phyloP scores from a whole-genome alignment of 257 asterid genomes.

The Craterostigma plantagineum region DNA sequence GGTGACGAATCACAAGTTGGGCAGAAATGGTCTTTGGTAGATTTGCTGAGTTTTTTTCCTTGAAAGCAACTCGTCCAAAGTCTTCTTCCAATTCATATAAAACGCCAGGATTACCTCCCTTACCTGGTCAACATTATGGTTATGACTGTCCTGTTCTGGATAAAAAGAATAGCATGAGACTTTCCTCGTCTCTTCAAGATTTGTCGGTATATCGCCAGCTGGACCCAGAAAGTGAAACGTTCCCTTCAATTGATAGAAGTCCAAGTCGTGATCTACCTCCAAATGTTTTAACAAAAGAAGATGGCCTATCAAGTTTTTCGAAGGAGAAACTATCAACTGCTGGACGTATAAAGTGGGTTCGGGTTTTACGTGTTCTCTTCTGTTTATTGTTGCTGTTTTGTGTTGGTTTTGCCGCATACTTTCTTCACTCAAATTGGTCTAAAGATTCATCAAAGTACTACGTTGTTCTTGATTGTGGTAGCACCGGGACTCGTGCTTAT shows the following conservation, averaged over 20 bases:
- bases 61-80: slow-evolving; percentile 35
- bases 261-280: slow-evolving; percentile 16
- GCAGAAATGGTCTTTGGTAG: slow-evolving; percentile 43
- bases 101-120: slow-evolving; percentile 67
- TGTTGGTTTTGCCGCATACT: slow-evolving; percentile 26
- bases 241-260: slow-evolving; percentile 22
- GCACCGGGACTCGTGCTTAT: slow-evolving; percentile 95
- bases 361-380: slow-evolving; percentile 32
- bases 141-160: slow-evolving; percentile 20
- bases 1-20: not conserved
- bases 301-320: slow-evolving; percentile 57
- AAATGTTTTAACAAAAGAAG: too few species aligned
- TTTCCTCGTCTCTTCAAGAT: slow-evolving; percentile 81
- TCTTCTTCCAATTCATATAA: slow-evolving; percentile 23
- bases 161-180: slow-evolving; percentile 38
- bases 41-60: slow-evolving; percentile 39
- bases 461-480: slow-evolving; percentile 91
- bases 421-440: slow-evolving; percentile 46
- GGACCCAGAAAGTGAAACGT: slow-evolving; percentile 38
- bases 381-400: slow-evolving; percentile 39
- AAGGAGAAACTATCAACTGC: too few species aligned
- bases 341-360: slow-evolving; percentile 38
- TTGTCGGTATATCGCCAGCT: slow-evolving; percentile 40
- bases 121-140: slow-evolving; percentile 23
- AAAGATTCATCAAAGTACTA: slow-evolving; percentile 44